A percentile compares a stretch with the other conserved stretches of the same genome.
Evolutionary conservation across 768 basidiomycete genomes (phyloP).

Genomic region (Tricholoma sp.): DNA sequence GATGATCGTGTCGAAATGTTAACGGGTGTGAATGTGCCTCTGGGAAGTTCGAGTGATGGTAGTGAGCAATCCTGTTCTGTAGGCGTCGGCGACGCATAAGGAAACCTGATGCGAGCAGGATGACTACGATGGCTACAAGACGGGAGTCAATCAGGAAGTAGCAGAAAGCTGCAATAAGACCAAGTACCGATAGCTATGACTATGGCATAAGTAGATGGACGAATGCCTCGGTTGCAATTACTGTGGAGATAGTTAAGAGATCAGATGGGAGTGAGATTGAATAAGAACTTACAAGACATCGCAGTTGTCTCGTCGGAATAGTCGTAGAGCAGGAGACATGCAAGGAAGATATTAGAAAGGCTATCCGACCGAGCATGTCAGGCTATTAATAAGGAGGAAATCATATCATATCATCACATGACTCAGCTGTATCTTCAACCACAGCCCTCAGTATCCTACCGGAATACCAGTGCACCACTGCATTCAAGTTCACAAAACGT

Average conservation of each 20-base stretch:
- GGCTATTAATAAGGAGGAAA: no score
- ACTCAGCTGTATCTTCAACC: no score
- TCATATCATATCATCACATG: no score
- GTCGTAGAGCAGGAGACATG: neutral
- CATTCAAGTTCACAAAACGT: no score
- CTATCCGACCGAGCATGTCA: no score
- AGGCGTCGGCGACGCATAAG: slow-evolving; percentile 5
- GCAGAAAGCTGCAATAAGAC: neutral
- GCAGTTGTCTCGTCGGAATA: slow-evolving; percentile 3
- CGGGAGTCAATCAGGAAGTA: neutral
- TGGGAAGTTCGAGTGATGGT: neutral
- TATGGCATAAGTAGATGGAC: slow-evolving; percentile 9
- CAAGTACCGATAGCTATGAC: slow-evolving; percentile 5
- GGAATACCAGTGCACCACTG: no score
- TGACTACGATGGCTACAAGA: neutral
- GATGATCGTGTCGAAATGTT: neutral
- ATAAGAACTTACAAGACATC: neutral
- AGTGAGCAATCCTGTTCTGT: neutral
- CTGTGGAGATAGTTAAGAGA: neutral
- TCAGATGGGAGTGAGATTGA: neutral
- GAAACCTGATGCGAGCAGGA: slow-evolving; percentile 2
- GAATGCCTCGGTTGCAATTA: slow-evolving; percentile 4
- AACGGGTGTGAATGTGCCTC: neutral
- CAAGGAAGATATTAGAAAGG: neutral
- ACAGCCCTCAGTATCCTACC: no score